Conservation (phyloP, 2,329 filamentous ascomycete genomes). For the Emergomyces orientalis region DNA sequence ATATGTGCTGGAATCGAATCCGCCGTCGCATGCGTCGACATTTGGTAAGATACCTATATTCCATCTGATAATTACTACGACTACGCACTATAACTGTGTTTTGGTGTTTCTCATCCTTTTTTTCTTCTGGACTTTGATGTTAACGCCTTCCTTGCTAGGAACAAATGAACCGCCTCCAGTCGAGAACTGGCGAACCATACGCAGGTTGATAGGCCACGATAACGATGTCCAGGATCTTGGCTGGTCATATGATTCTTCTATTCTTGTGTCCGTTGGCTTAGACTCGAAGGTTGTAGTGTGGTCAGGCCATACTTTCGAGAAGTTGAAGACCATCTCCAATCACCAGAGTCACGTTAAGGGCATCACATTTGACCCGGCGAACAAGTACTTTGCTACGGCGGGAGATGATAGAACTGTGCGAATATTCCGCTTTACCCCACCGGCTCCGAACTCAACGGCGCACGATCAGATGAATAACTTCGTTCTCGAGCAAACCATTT, state of each 20-base stretch:
- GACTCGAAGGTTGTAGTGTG: conserved; percentile 98
- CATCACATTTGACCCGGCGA: conserved; percentile 95
- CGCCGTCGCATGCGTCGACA: conserved; percentile 63
- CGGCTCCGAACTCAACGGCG: conserved; percentile 79
- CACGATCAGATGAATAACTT: conserved; percentile 98
- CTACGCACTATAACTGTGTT: conserved; percentile 1
- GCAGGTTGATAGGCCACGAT: conserved; percentile 88
- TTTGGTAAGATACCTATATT: conserved; percentile 53
- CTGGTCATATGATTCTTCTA: conserved; percentile 93
- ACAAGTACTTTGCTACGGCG: conserved; percentile 98
- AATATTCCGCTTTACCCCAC: conserved; percentile 89
- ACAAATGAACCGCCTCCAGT: conserved; percentile 84
- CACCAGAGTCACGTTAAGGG: conserved; percentile 98
- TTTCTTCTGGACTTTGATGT: neutral
- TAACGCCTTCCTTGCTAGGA: conserved; percentile 38
- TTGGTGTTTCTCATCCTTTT: neutral
- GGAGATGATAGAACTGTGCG: conserved; percentile 96
- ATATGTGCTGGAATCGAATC: conserved; percentile 77
- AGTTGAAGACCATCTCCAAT: conserved; percentile 82
- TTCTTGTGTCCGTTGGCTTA: conserved; percentile 88
- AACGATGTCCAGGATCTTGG: conserved; percentile 97
- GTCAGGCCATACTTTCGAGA: conserved; percentile 97
- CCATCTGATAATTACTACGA: neutral
- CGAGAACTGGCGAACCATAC: conserved; percentile 96
- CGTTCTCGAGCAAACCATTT: conserved; percentile 84